Evolutionary conservation across 371 early-diverging fungal genomes (phyloP).

Genomic region (Funneliformis caledonium): DNA sequence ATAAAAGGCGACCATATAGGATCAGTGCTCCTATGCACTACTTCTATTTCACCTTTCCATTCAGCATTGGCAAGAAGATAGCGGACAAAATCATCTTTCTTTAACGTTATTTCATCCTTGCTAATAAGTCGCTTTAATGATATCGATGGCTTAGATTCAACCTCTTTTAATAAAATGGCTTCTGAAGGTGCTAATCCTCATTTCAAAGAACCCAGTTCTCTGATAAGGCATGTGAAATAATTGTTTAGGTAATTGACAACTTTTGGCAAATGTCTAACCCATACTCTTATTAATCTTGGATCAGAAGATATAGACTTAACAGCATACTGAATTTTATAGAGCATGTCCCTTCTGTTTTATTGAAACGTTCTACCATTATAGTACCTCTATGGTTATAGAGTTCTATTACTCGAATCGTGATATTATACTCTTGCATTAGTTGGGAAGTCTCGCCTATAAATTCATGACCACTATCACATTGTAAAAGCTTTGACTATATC

Average conservation of each 20-base stretch:
- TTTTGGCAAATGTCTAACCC: no score
- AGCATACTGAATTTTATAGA: constrained; percentile 5
- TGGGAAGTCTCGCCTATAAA: not conserved
- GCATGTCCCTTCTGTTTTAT: constrained; percentile 16
- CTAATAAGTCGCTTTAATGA: not conserved
- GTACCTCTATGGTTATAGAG: constrained; percentile 15
- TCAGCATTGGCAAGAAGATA: no score
- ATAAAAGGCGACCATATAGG: not conserved
- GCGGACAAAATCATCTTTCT: no score
- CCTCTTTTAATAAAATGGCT: no score
- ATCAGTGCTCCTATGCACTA: not conserved
- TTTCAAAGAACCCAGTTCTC: no score
- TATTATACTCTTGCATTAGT: constrained; percentile 2
- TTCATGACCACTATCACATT: no score
- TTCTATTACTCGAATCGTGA: constrained; percentile 14
- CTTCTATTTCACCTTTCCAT: constrained; percentile 4
- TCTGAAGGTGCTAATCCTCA: no score
- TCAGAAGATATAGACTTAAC: no score
- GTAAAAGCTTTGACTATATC: no score
- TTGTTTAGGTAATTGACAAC: not conserved
- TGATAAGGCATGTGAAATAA: not conserved
- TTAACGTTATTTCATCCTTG: not conserved
- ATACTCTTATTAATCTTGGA: no score
- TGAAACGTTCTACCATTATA: constrained; percentile 18
- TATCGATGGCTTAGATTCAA: no score